Conservation (phyloP, 2,329 filamentous ascomycete genomes). For the Xylariaceae sp. region DNA sequence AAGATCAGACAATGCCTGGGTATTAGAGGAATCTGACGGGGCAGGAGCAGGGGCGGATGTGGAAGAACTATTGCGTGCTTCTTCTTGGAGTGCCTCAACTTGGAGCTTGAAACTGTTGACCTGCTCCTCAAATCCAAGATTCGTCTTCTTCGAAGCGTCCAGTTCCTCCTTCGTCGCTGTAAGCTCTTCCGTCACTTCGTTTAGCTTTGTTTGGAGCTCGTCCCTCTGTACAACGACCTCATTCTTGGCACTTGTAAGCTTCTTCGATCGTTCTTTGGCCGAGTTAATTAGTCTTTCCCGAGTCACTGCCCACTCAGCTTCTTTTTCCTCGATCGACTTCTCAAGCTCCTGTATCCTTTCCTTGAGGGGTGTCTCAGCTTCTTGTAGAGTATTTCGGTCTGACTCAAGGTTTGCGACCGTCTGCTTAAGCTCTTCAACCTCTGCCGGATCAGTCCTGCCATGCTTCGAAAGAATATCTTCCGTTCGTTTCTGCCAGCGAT, state of each 20-base stretch:
- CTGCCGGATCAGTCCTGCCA: slow-evolving; percentile 89
- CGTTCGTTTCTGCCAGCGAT: slow-evolving; percentile 93
- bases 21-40: slow-evolving; percentile 42
- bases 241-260: slow-evolving; percentile 47
- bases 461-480: slow-evolving; percentile 97
- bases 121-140: slow-evolving; percentile 44
- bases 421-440: slow-evolving; percentile 86
- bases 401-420: slow-evolving; percentile 67
- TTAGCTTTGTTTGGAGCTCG: slow-evolving; percentile 54
- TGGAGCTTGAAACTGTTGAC: slow-evolving; percentile 46
- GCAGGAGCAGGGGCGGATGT: slow-evolving; percentile 39
- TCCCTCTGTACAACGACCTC: slow-evolving; percentile 54
- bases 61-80: slow-evolving; percentile 43
- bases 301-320: slow-evolving; percentile 55
- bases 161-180: slow-evolving; percentile 54
- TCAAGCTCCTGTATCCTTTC: slow-evolving; percentile 57
- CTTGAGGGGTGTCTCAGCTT: slow-evolving; percentile 54
- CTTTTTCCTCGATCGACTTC: slow-evolving; percentile 55
- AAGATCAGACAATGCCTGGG: slow-evolving; percentile 51
- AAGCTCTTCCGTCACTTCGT: slow-evolving; percentile 46
- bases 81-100: slow-evolving; percentile 33
- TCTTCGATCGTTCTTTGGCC: slow-evolving; percentile 62
- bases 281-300: slow-evolving; percentile 61
- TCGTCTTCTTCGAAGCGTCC: slow-evolving; percentile 48
- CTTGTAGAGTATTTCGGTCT: slow-evolving; percentile 63